These are phyloP conservation scores for Aspergillus cejpii DNA, from an alignment of 2,329 filamentous ascomycete species.

Conservation along the genomic window DNA sequence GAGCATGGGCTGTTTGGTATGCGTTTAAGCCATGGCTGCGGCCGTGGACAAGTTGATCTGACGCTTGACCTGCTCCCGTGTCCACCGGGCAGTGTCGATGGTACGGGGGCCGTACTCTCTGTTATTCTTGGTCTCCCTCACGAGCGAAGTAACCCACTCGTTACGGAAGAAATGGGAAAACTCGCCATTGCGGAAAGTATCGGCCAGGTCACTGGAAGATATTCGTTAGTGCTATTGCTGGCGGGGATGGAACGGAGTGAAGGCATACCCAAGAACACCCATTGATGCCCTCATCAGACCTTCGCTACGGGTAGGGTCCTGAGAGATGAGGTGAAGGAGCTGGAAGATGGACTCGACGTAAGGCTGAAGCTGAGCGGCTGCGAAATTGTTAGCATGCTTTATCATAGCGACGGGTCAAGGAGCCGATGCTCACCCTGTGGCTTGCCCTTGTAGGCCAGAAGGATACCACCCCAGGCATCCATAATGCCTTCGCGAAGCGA, in stretches of 20 bases:
- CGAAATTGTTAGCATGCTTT: constrained; percentile 6
- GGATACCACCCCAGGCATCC: constrained; percentile 97
- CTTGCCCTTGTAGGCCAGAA: constrained; percentile 80
- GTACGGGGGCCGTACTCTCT: constrained; percentile 79
- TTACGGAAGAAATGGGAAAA: constrained; percentile 76
- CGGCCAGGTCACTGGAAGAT: constrained; percentile 77
- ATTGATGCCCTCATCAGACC: constrained; percentile 87
- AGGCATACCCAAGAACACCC: constrained; percentile 86
- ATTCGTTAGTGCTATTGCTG: background rate
- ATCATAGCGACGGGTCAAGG: background rate
- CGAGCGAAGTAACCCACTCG: constrained; percentile 83
- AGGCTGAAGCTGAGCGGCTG: constrained; percentile 64
- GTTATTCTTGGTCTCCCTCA: constrained; percentile 86
- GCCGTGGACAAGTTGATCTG: constrained; percentile 49
- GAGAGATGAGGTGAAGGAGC: constrained; percentile 71
- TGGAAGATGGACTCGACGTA: constrained; percentile 83
- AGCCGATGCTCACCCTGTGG: constrained; percentile 31
- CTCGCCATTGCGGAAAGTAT: constrained; percentile 87
- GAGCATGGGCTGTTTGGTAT: background rate
- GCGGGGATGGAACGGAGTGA: constrained; percentile 2
- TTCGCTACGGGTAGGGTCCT: constrained; percentile 84
- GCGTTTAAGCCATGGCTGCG: constrained; percentile 34
- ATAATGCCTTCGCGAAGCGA: constrained; percentile 95
- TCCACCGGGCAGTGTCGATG: constrained; percentile 92
- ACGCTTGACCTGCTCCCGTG: constrained; percentile 93